Evolutionary conservation across 2,329 filamentous ascomycete species (phyloP), one percentile per base, ranked within the genome.

Genomic region (Dactylonectria macrodidyma): DNA sequence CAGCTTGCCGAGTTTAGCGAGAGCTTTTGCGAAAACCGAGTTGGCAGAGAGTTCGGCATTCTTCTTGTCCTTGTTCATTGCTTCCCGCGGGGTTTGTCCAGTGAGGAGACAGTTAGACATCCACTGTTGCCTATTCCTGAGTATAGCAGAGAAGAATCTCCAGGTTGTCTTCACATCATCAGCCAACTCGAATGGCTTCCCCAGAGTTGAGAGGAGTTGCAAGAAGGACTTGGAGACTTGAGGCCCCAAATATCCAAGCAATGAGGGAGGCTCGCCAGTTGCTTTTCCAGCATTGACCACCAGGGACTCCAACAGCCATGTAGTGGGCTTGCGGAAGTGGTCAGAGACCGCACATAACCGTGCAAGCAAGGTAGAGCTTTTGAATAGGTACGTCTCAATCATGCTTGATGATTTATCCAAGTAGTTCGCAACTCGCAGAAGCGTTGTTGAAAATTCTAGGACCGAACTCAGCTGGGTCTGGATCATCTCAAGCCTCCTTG

Each of bases 71-170:
- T 83, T 83, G 70, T 90, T 90, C 76, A 94, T 84, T 5, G 92
- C 89, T 73, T 96, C 91, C 69, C 93, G 90, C 4, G 95, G 95
- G 0, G 94, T 94, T 76, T 91, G 92, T 24, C 95, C 96, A 7
- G 95, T 98, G 46, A 98, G 89, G 9, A 99, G 86, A 77, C 95
- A 97, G 69, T 97, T 94, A 0, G 95, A 94, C 84, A 99, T 93
- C 93, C 95, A 98, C 77, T 97, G 95, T 78, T 99, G 96, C 70
- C 94, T 91, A 78, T 94, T 95, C 72, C 93, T 92, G 67, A 99
- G 89, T 54, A 98, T 92, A 3, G 92, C 91, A 2, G 95, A 93
- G 60, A 98, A 90, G 76, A 99, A 91, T 64, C 89, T 90, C 96
- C 95, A 99, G 22, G 94, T 92, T 8, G 87, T 85, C 48, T 89